Base-by-base conservation (phyloP, 495 filamentous ascomycete species). In the Penicillium pancosmium region DNA sequence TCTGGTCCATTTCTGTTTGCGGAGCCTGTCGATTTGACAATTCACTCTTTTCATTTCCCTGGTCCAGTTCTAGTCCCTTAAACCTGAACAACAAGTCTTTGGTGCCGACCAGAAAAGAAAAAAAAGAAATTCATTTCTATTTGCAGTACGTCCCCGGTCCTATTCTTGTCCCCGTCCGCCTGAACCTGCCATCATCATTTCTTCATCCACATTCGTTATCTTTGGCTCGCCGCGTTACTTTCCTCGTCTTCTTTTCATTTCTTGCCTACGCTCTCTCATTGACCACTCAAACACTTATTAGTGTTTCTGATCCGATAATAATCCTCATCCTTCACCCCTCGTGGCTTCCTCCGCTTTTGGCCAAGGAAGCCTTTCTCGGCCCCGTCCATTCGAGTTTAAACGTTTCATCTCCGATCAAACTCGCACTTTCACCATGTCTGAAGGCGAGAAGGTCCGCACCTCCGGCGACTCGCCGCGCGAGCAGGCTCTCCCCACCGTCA, bases 401-500 rank as follows among this genome's bases (percentile, higher is more conserved):
- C 75, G 71, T 51, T 80, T 84, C 63, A 70, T 80, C 56, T 73
- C 74, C 55, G 75, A 80, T 49, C 76, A 83, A 66, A 68, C 75
- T 59, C 69, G 66, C 57, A 68, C 63, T 51, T 82, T 68, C 65
- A 89, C 87, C 84, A 82, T 82, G 59, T 83, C 78, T 61, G 82
- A 88, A 55, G 88, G 86, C 66, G 87, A 95, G 74, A 96, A 95
- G 75, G 85, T 76, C 54, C 88, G 92, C 68, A 79, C 83, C 52
- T 96, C 92, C 35, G 88, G 85, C 73, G 91, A 92, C 72, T 76
- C 79, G 55, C 80, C 84, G 65, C 79, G 83, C 48, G 81, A 84
- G 56, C 86, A 88, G 52, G 78, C 89, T 50, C 78, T 96, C 60
- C 92, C 92, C 40, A 91, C 87, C 13, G 85, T 91, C 69, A 94